phyloP scores from a whole-genome alignment of 495 filamentous ascomycete genomes.

The Aspergillus sclerotioniger region DNA sequence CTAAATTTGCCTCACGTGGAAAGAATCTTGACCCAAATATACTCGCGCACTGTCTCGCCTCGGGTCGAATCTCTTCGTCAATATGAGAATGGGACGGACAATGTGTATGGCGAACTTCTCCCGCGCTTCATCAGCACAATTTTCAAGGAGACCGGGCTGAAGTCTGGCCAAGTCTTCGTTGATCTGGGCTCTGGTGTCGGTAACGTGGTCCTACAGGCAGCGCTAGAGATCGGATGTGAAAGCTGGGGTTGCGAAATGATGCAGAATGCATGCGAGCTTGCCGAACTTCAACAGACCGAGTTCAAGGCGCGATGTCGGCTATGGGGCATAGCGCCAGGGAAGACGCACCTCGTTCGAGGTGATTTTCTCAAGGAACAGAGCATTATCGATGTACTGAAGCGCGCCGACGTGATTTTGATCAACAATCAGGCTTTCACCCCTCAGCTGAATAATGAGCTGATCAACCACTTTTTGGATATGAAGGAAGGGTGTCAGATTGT shows the following conservation, averaged over 20 bases:
- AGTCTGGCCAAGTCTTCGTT: constrained; percentile 79
- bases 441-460: constrained; percentile 77
- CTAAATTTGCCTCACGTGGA: constrained; percentile 69
- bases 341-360: constrained; percentile 75
- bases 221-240: constrained; percentile 88
- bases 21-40: constrained; percentile 82
- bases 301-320: constrained; percentile 80
- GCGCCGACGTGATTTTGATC: constrained; percentile 88
- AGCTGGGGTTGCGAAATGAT: constrained; percentile 97
- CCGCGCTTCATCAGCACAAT: constrained; percentile 79
- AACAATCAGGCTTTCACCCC: constrained; percentile 96
- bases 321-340: constrained; percentile 81
- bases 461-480: constrained; percentile 89
- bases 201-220: constrained; percentile 92
- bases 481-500: constrained; percentile 90
- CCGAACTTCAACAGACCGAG: constrained; percentile 81
- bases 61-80: constrained; percentile 75
- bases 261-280: constrained; percentile 80
- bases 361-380: constrained; percentile 76
- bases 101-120: constrained; percentile 91
- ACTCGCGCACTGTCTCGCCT: constrained; percentile 88
- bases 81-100: constrained; percentile 83
- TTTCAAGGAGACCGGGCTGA: constrained; percentile 74
- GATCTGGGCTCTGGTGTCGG: constrained; percentile 94
- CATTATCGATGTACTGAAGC: constrained; percentile 69